Evolutionary conservation across 306 rosid species (phyloP), one percentile per base, ranked within the genome.

Genomic region (Vigna angularis): DNA sequence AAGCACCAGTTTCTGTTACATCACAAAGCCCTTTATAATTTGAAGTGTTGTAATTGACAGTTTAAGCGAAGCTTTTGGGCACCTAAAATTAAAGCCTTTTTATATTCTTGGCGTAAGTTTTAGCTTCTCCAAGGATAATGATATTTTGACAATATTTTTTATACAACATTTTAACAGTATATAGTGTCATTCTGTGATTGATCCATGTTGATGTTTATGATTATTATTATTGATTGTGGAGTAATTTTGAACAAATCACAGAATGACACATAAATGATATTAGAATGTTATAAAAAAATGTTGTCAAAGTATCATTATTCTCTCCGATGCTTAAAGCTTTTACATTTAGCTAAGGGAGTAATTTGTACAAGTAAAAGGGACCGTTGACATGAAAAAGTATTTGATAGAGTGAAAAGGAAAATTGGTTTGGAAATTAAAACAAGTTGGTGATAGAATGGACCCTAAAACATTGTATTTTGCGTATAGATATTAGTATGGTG

Each of bases 361-460:
- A 20, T 20, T 20, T 20, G 1, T 20, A 20, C 22, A 20, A 0
- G 22, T 20, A 20, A 20, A 20, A 20, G 22, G 22, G 1, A 20
- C 1, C 1, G 3, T 26, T 2, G 20, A n/a, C 15, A 50, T 81
- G 22, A 59, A 51, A 42, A 59, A 47, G 13, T 64, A 4, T 4
- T 74, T 45, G 78, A 62, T 74, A 14, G 62, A 38, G 81, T 18
- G 55, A 34, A 52, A 68, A 22, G 74, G n/a, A 49, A 47, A 65
- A 49, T 62, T 50, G 24, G 72, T 72, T 66, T 7, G 32, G 59
- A 42, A 75, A 85, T 78, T 8, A 70, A 75, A 61, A 47, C 7
- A 62, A 70, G 82, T 70, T 49, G 84, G 70, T 70, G 86, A 82
- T 67, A 32, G 71, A 70, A 76, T 67, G 83, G 64, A 70, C 59